Evolutionary conservation across 805 yeast genomes (phyloP).

Genomic region (Kodamaea kaohsiungensis): DNA sequence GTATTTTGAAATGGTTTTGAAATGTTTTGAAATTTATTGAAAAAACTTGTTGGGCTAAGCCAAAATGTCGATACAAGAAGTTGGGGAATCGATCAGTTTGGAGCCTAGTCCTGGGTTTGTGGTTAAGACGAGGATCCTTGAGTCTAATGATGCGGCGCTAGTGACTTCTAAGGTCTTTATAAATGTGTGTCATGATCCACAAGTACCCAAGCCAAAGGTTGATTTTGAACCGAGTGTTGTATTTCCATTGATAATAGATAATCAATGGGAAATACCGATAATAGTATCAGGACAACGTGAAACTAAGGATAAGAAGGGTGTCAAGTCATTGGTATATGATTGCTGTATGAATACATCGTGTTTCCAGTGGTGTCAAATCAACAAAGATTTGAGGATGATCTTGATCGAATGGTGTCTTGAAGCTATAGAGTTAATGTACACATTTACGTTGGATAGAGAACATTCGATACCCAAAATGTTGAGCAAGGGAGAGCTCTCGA

Average conservation of each 20-base stretch:
- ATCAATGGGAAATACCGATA: constrained; percentile 86
- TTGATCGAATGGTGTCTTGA: constrained; percentile 84
- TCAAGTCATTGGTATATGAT: constrained; percentile 65
- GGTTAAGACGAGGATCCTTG: constrained; percentile 58
- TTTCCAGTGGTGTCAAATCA: constrained; percentile 59
- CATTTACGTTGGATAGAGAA: constrained; percentile 59
- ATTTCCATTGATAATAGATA: constrained; percentile 62
- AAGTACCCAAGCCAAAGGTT: constrained; percentile 61
- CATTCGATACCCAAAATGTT: constrained; percentile 69
- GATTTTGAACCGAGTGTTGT: constrained; percentile 59
- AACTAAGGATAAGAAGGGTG: constrained; percentile 71
- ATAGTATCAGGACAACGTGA: constrained; percentile 59
- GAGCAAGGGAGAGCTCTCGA: constrained; percentile 61
- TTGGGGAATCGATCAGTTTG: constrained; percentile 21
- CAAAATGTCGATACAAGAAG: constrained; percentile 12
- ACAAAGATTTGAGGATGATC: constrained; percentile 60
- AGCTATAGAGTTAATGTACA: constrained; percentile 60
- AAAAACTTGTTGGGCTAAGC: neutral
- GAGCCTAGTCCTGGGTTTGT: constrained; percentile 73
- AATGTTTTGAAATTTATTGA: neutral
- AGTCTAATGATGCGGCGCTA: constrained; percentile 26
- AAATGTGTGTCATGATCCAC: constrained; percentile 67
- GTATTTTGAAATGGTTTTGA: neutral
- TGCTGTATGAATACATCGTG: constrained; percentile 73
- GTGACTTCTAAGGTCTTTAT: constrained; percentile 67